phyloP scores from a whole-genome alignment of 768 basidiomycete genomes.

The Pleurotus cornucopiae region DNA sequence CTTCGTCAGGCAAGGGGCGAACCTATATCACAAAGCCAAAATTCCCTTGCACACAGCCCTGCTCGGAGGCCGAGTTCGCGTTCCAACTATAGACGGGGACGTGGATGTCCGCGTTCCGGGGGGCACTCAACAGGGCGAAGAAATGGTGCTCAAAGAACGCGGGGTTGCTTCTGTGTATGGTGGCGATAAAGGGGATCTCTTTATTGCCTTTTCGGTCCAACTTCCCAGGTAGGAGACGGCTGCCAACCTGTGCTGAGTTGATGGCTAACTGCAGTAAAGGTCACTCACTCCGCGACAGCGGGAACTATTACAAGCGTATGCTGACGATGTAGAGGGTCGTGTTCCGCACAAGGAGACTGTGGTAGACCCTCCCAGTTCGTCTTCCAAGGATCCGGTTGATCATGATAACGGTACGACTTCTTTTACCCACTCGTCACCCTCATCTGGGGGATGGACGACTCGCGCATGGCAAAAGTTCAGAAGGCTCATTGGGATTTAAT shows the following conservation, averaged over 20 bases:
- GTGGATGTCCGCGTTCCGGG: slow-evolving; percentile 90
- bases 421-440: slow-evolving; percentile 55
- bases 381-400: slow-evolving; percentile 5
- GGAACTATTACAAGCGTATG: slow-evolving; percentile 83
- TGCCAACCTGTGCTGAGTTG: neutral
- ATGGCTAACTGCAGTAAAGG: slow-evolving; percentile 36
- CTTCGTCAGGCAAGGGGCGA: slow-evolving; percentile 88
- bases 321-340: slow-evolving; percentile 87
- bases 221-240: slow-evolving; percentile 75
- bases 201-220: slow-evolving; percentile 82
- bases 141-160: slow-evolving; percentile 88
- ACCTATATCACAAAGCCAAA: slow-evolving; percentile 84
- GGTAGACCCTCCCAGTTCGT: neutral
- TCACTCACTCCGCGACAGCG: slow-evolving; percentile 80
- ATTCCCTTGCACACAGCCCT: slow-evolving; percentile 91
- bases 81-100: slow-evolving; percentile 93
- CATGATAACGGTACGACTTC: slow-evolving; percentile 73
- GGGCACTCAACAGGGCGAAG: slow-evolving; percentile 96
- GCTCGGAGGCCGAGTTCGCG: slow-evolving; percentile 87
- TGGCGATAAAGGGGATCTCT: slow-evolving; percentile 74
- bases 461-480: slow-evolving; percentile 64
- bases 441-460: slow-evolving; percentile 66
- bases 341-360: slow-evolving; percentile 9
- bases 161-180: slow-evolving; percentile 67
- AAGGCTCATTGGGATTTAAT: slow-evolving; percentile 68